These are phyloP conservation scores for Pseudopyricularia cyperi DNA, from an alignment of 2,329 filamentous ascomycete species.

Conservation along the genomic window DNA sequence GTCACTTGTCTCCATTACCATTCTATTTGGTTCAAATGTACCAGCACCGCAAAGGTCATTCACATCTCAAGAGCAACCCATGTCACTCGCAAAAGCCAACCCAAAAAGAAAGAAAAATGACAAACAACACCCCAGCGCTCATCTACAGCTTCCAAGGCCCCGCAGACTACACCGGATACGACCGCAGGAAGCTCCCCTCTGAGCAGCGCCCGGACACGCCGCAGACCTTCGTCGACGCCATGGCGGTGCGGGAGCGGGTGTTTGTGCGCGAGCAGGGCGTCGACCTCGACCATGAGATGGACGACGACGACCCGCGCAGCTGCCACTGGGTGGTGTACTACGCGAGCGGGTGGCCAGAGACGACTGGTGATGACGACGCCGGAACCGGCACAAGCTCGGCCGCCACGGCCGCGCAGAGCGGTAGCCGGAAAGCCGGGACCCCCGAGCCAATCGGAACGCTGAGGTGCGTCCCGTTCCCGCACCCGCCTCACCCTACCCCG, in stretches of 20 bases:
- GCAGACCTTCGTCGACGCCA: conserved; percentile 46
- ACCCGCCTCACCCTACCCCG: conserved; percentile 46
- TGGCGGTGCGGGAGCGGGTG: conserved; percentile 47
- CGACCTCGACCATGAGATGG: conserved; percentile 58
- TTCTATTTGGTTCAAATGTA: too few species aligned
- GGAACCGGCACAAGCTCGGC: too few species aligned
- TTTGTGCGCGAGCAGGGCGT: conserved; percentile 48
- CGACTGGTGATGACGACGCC: conserved; percentile 27
- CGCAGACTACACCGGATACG: conserved; percentile 16
- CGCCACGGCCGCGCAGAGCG: too few species aligned
- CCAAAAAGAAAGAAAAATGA: conserved; percentile 25
- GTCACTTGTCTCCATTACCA: too few species aligned
- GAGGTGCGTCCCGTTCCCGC: conserved; percentile 70
- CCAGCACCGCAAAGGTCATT: too few species aligned
- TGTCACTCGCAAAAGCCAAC: neutral
- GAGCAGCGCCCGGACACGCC: conserved; percentile 35
- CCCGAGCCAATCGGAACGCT: conserved; percentile 59
- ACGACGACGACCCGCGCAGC: conserved; percentile 64
- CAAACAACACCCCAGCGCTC: conserved; percentile 14
- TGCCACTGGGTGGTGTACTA: conserved; percentile 81
- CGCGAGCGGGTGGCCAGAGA: conserved; percentile 46
- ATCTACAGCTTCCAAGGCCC: conserved; percentile 1
- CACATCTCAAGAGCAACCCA: neutral
- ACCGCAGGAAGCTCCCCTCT: conserved; percentile 22
- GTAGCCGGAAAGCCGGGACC: too few species aligned